phyloP scores from a whole-genome alignment of 2,329 filamentous ascomycete genomes.

The Penicillium fuscoglaucum region DNA sequence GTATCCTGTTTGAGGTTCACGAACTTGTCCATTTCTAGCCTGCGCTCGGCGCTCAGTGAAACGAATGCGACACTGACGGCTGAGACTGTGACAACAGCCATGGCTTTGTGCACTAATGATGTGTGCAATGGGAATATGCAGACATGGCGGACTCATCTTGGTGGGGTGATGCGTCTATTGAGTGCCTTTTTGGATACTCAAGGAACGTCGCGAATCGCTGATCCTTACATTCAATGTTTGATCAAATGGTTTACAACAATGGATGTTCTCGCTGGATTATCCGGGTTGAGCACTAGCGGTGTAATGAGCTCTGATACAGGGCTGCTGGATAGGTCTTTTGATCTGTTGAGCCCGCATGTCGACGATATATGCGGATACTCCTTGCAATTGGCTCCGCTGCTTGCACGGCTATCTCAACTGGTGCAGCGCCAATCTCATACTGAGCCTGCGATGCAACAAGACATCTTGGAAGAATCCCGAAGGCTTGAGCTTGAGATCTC shows the following conservation, averaged over 20 bases:
- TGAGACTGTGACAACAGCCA: slow-evolving; percentile 31
- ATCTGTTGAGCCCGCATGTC: slow-evolving; percentile 9
- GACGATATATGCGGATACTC: slow-evolving; percentile 37
- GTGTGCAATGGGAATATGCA: slow-evolving; percentile 36
- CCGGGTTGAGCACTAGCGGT: slow-evolving; percentile 16
- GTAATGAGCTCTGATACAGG: slow-evolving; percentile 12
- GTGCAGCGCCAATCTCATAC: slow-evolving; percentile 8
- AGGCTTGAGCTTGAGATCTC: slow-evolving; percentile 15
- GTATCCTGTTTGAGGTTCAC: slow-evolving; percentile 30
- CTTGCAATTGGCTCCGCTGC: slow-evolving; percentile 27
- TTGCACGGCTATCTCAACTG: slow-evolving; percentile 25
- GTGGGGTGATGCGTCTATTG: slow-evolving; percentile 28
- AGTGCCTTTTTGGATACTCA: slow-evolving; percentile 19
- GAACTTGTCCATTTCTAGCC: slow-evolving; percentile 27
- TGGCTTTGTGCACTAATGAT: slow-evolving; percentile 36
- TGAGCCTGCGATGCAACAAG: not conserved
- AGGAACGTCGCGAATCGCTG: slow-evolving; percentile 1
- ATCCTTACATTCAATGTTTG: slow-evolving; percentile 24
- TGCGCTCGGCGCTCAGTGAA: slow-evolving; percentile 23
- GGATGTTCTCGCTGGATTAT: slow-evolving; percentile 30
- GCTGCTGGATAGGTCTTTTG: slow-evolving; percentile 11
- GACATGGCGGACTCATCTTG: slow-evolving; percentile 30
- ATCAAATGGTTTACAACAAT: slow-evolving; percentile 35
- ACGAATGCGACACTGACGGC: slow-evolving; percentile 16
- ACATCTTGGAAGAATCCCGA: slow-evolving; percentile 1